phyloP scores from a whole-genome alignment of 306 rosid genomes.

The Cercis canadensis region DNA sequence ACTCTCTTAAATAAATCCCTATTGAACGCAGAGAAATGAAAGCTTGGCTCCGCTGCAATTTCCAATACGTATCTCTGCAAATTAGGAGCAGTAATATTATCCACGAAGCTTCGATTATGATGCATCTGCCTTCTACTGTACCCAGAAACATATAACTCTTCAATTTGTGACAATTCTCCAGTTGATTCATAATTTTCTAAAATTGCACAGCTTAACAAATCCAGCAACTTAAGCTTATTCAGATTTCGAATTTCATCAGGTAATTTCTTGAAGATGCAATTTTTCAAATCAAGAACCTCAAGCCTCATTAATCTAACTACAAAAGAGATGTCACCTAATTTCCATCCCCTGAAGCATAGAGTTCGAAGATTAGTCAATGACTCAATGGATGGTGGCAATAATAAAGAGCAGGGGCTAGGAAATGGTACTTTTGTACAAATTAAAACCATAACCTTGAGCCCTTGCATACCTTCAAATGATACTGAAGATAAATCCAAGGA shows the following conservation, averaged over 20 bases:
- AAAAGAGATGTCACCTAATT: conserved; percentile 24
- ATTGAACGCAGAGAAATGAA: too few species aligned
- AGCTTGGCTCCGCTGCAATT: neutral
- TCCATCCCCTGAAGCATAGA: neutral
- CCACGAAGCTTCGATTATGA: neutral
- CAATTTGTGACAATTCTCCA: conserved; percentile 37
- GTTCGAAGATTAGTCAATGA: conserved; percentile 21
- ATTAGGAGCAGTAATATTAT: conserved; percentile 11
- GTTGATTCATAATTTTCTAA: conserved; percentile 10
- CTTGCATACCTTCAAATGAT: conserved; percentile 21
- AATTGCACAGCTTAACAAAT: conserved; percentile 11
- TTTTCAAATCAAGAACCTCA: conserved; percentile 26
- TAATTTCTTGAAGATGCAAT: conserved; percentile 14
- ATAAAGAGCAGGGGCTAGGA: too few species aligned
- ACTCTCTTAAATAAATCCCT: neutral
- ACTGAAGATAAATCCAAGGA: neutral
- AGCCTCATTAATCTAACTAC: conserved; percentile 11
- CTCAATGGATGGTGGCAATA: conserved; percentile 4
- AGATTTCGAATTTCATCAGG: neutral
- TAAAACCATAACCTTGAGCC: conserved; percentile 31
- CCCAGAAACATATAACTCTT: conserved; percentile 37
- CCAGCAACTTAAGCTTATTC: conserved; percentile 14
- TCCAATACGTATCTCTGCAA: conserved; percentile 18
- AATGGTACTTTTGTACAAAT: too few species aligned
- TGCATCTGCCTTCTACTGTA: neutral